A percentile compares a stretch with the other conserved stretches of the same genome.
Conservation (phyloP, 2,329 filamentous ascomycete species). For the Alternaria triticina region DNA sequence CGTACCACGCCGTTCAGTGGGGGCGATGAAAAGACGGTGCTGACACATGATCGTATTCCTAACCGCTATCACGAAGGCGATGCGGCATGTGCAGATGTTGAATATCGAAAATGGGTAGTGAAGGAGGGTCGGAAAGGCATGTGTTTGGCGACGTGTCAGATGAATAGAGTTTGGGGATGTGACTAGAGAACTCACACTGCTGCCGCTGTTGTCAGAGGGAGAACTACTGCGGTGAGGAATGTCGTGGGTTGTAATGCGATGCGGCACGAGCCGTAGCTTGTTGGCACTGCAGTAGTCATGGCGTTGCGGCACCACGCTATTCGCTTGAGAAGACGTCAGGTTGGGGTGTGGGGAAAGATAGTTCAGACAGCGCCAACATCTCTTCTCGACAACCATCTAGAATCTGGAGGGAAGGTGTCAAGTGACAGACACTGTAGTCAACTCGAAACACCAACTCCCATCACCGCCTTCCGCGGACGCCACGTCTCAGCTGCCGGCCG, state of each 20-base stretch:
- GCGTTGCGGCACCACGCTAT: neutral
- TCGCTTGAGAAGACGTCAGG: neutral
- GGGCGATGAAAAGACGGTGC: neutral
- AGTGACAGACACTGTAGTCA: neutral
- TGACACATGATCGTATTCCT: neutral
- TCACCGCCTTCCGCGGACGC: neutral
- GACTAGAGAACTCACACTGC: conserved; percentile 11
- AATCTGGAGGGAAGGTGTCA: neutral
- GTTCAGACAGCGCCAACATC: no score
- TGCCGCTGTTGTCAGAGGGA: neutral
- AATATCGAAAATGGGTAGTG: neutral
- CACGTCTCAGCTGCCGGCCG: neutral
- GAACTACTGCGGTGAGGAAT: conserved; percentile 1
- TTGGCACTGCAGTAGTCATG: neutral
- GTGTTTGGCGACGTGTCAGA: conserved; percentile 17
- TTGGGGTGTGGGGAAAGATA: neutral
- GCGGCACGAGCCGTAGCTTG: conserved; percentile 15
- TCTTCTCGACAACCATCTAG: neutral
- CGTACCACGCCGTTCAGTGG: neutral
- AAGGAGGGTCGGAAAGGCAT: conserved; percentile 7
- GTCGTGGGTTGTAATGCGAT: conserved; percentile 7
- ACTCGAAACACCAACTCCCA: neutral
- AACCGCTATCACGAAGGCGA: neutral
- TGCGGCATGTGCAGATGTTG: conserved; percentile 2
- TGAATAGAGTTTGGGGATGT: conserved; percentile 1